These are phyloP conservation scores for Tubosaeta brunneosetosa DNA, from an alignment of 768 basidiomycete species.

Conservation along the genomic window DNA sequence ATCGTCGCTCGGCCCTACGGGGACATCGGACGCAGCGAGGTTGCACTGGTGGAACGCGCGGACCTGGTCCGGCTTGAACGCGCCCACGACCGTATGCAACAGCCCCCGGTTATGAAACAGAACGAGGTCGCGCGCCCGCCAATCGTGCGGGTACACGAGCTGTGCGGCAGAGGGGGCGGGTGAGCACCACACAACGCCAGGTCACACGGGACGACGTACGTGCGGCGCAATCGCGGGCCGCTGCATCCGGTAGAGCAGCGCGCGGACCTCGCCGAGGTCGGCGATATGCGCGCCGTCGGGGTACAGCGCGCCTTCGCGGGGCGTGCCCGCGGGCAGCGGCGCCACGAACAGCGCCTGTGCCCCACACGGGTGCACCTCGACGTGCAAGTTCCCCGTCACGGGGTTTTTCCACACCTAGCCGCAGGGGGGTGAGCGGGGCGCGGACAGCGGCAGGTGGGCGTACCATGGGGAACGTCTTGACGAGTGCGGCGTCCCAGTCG, in stretches of 20 bases:
- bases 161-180: constrained; percentile 20
- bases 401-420: constrained; percentile 88
- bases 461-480: constrained; percentile 69
- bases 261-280: constrained; percentile 68
- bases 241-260: constrained; percentile 80
- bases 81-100: constrained; percentile 65
- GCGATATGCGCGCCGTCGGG: constrained; percentile 78
- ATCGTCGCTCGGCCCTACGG: constrained; percentile 42
- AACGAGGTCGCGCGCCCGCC: constrained; percentile 63
- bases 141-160: constrained; percentile 87
- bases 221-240: constrained; percentile 81
- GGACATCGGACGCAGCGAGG: constrained; percentile 48
- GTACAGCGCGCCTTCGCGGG: constrained; percentile 62
- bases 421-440: background rate
- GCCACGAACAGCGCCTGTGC: constrained; percentile 61
- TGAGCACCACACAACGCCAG: background rate
- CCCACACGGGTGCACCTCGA: constrained; percentile 88
- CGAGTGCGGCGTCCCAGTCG: constrained; percentile 71
- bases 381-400: constrained; percentile 72
- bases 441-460: constrained; percentile 6
- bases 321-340: constrained; percentile 62
- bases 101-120: constrained; percentile 72
- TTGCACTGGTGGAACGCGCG: constrained; percentile 56
- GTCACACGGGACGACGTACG: constrained; percentile 28
- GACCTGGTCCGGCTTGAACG: constrained; percentile 46